A percentile compares a stretch with the other conserved stretches of the same genome.
Evolutionary conservation across 148 eudicot genomes (phyloP).

Genomic region (Dysphania ambrosioides): DNA sequence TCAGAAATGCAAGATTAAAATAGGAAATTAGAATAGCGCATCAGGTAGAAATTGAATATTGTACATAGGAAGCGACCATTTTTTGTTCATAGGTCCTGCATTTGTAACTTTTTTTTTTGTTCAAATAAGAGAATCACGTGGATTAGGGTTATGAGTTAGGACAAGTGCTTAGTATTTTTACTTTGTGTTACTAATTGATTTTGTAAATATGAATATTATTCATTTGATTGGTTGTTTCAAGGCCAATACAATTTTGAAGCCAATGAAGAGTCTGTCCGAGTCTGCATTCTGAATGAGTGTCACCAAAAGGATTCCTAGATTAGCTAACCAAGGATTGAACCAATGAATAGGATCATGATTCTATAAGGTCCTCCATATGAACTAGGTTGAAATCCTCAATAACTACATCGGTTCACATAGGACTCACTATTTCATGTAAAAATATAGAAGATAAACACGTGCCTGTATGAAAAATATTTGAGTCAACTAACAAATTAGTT

Average conservation of each 20-base stretch:
- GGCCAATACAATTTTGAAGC: background rate
- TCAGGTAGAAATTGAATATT: background rate
- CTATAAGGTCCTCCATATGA: too few relatives aligned
- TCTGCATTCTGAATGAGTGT: background rate
- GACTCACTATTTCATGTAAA: too few relatives aligned
- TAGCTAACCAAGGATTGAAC: too few relatives aligned
- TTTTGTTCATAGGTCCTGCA: conserved; percentile 18
- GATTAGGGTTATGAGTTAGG: background rate
- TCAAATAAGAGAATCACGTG: background rate
- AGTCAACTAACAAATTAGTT: background rate
- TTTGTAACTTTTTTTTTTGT: conserved; percentile 1
- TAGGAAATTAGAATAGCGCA: background rate
- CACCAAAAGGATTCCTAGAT: too few relatives aligned
- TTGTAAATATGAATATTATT: conserved; percentile 26
- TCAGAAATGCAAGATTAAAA: conserved; percentile 3
- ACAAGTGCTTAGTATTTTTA: background rate
- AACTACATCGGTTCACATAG: too few relatives aligned
- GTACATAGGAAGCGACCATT: conserved; percentile 13
- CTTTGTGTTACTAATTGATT: background rate
- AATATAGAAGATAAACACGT: background rate
- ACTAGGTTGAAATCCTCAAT: too few relatives aligned
- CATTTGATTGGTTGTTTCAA: conserved; percentile 9
- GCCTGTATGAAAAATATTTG: background rate
- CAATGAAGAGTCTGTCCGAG: background rate
- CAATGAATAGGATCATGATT: too few relatives aligned